These are phyloP conservation scores for Globisporangium mamillatum DNA, from an alignment of 352 stramenopile genomes.

Conservation along the genomic window DNA sequence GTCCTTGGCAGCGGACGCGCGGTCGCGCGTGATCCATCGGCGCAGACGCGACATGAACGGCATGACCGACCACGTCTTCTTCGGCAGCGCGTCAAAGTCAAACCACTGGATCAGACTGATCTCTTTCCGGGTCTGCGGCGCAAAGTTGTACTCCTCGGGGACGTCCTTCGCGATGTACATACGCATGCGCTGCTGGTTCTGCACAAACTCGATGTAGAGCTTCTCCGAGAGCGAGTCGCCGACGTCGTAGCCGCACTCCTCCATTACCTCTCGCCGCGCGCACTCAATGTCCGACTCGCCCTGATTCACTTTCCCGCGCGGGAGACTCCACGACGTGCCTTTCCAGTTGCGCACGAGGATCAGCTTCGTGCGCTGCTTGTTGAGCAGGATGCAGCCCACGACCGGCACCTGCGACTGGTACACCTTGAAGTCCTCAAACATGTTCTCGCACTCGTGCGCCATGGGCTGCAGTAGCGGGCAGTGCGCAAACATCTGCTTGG, in stretches of 20 bases:
- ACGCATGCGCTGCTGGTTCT: constrained; percentile 87
- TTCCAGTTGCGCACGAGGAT: constrained; percentile 92
- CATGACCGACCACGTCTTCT: constrained; percentile 93
- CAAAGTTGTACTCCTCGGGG: constrained; percentile 90
- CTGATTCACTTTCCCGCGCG: constrained; percentile 93
- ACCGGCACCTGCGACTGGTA: constrained; percentile 95
- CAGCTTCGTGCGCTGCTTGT: constrained; percentile 80
- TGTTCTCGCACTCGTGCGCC: constrained; percentile 83
- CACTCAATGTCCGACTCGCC: constrained; percentile 87
- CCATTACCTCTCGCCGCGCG: constrained; percentile 88
- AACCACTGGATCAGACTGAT: constrained; percentile 93
- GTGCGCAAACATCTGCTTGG: constrained; percentile 90
- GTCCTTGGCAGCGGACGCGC: constrained; percentile 35
- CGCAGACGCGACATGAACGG: constrained; percentile 90
- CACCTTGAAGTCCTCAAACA: constrained; percentile 93
- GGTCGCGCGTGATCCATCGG: constrained; percentile 86
- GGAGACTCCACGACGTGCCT: constrained; percentile 90
- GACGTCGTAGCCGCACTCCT: constrained; percentile 92
- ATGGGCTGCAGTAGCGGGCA: constrained; percentile 85
- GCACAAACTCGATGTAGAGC: constrained; percentile 83
- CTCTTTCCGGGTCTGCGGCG: constrained; percentile 93
- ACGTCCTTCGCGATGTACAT: constrained; percentile 92
- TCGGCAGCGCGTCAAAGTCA: constrained; percentile 85
- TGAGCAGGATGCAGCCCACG: constrained; percentile 93
- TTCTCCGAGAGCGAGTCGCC: constrained; percentile 70